Evolutionary conservation across 1,139 yeast species (phyloP).

Genomic region (Suhomyces guaymorum): DNA sequence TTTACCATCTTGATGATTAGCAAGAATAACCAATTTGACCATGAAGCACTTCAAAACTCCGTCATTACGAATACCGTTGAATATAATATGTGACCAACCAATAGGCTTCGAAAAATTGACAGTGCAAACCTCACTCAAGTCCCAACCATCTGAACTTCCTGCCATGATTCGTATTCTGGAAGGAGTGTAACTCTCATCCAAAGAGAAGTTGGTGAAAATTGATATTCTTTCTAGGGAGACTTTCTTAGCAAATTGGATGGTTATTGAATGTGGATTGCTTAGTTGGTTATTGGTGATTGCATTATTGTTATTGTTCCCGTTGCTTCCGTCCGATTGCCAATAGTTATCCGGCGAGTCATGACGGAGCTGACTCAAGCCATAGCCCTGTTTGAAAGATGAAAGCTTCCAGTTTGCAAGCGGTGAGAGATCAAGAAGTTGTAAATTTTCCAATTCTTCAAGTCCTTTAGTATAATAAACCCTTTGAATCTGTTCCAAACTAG

Average conservation of each 20-base stretch:
- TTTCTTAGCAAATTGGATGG: conserved; percentile 77
- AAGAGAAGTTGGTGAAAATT: conserved; percentile 61
- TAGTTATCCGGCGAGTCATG: conserved; percentile 73
- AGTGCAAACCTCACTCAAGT: conserved; percentile 70
- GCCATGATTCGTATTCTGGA: conserved; percentile 67
- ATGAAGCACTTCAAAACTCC: conserved; percentile 72
- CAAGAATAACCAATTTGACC: conserved; percentile 64
- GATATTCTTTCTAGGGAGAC: conserved; percentile 72
- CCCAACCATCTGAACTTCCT: conserved; percentile 83
- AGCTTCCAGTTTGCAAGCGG: conserved; percentile 84
- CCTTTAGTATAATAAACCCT: conserved; percentile 49
- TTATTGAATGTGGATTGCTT: conserved; percentile 81
- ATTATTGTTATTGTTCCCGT: conserved; percentile 23
- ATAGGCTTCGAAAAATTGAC: conserved; percentile 68
- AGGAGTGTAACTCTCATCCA: conserved; percentile 95
- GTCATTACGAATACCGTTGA: conserved; percentile 59
- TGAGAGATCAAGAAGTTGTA: conserved; percentile 71
- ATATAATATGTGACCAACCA: conserved; percentile 83
- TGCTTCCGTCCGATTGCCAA: conserved; percentile 94
- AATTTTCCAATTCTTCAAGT: conserved; percentile 54
- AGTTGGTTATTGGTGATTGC: conserved; percentile 37
- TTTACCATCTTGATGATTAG: conserved; percentile 94
- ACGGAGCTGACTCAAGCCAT: conserved; percentile 67
- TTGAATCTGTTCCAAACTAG: conserved; percentile 32
- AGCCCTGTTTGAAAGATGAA: conserved; percentile 73